Conservation (phyloP, 2,329 filamentous ascomycete genomes). For the Fusarium veterinarium region DNA sequence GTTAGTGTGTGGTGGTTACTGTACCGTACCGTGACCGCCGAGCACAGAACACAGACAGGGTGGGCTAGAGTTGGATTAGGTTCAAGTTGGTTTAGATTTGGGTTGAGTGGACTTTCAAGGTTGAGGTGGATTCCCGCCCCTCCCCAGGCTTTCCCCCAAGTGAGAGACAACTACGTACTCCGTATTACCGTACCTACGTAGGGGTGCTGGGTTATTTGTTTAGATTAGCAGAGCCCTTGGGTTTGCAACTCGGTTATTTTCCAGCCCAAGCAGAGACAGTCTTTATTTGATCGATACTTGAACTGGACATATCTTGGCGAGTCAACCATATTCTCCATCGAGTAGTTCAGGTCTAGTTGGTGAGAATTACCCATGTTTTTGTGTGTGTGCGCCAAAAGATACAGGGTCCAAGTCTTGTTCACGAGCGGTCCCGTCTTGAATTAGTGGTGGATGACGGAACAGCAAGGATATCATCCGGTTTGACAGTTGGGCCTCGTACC, state of each 20-base stretch:
- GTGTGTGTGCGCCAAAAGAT: slow-evolving; percentile 24
- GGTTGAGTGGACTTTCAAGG: slow-evolving; percentile 28
- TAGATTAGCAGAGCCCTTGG: neutral
- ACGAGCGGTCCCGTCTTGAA: slow-evolving; percentile 32
- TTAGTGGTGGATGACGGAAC: slow-evolving; percentile 31
- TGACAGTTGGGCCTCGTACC: slow-evolving; percentile 27
- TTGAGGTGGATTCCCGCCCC: slow-evolving; percentile 30
- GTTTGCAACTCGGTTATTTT: neutral
- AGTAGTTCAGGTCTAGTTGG: slow-evolving; percentile 3
- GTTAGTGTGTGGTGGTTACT: slow-evolving; percentile 27
- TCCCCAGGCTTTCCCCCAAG: slow-evolving; percentile 10
- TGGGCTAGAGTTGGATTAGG: slow-evolving; percentile 26
- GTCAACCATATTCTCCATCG: neutral
- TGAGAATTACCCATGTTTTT: slow-evolving; percentile 19
- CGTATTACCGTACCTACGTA: slow-evolving; percentile 4
- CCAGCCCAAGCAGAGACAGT: neutral
- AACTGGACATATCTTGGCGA: neutral
- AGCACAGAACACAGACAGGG: neutral
- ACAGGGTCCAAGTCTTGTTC: slow-evolving; percentile 41
- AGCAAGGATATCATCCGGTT: slow-evolving; percentile 32
- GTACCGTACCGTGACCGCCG: slow-evolving; percentile 27
- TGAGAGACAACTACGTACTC: neutral
- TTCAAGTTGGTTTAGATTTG: slow-evolving; percentile 28
- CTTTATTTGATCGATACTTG: neutral
- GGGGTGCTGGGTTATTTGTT: neutral